These are phyloP conservation scores for Aspergillus tubingensis DNA, from an alignment of 2,329 filamentous ascomycete species.

Conservation along the genomic window DNA sequence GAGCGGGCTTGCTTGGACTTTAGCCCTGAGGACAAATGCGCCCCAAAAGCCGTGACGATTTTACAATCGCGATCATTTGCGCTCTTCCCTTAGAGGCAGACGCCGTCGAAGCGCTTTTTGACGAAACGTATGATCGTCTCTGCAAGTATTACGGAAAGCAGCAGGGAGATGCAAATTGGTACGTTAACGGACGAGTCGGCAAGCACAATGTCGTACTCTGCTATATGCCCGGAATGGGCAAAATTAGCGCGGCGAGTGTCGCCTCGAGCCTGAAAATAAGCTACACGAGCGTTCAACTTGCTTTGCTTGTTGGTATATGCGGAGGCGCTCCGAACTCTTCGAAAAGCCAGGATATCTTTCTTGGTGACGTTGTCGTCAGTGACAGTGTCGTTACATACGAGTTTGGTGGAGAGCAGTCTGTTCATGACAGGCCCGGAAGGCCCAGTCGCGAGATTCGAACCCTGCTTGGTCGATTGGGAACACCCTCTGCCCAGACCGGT, in stretches of 20 bases:
- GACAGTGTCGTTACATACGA: conserved; percentile 24
- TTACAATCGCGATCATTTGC: conserved; percentile 22
- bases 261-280: conserved; percentile 6
- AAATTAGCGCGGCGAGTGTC: conserved; percentile 10
- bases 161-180: conserved; percentile 11
- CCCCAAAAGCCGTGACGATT: not conserved
- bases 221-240: conserved; percentile 23
- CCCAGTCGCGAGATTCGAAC: conserved; percentile 11
- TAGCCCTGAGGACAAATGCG: not conserved
- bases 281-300: conserved; percentile 17
- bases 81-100: conserved; percentile 15
- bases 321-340: conserved; percentile 18
- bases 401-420: conserved; percentile 20
- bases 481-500: too few relatives aligned
- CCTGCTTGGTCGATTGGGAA: not conserved
- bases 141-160: conserved; percentile 11
- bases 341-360: conserved; percentile 14
- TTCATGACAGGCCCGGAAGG: not conserved
- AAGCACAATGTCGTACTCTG: conserved; percentile 24
- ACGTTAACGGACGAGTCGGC: conserved; percentile 21
- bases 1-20: too few relatives aligned
- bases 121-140: conserved; percentile 12
- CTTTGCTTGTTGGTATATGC: conserved; percentile 24
- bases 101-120: conserved; percentile 18
- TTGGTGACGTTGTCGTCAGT: conserved; percentile 33